phyloP scores from a whole-genome alignment of 345 rosid species.

The Lepidium africanum region DNA sequence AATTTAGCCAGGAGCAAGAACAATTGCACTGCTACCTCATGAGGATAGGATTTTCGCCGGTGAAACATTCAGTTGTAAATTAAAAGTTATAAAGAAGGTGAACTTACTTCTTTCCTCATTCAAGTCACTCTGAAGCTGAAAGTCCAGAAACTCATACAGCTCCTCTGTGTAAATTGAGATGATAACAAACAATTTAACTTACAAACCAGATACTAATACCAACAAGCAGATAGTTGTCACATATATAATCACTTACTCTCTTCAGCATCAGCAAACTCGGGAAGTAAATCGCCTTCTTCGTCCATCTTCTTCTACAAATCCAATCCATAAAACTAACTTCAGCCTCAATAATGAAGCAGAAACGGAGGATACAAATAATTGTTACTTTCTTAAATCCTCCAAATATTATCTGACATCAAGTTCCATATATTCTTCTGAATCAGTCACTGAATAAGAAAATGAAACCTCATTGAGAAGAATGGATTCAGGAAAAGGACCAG shows the following conservation, averaged over 20 bases:
- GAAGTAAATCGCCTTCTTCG: constrained; percentile 72
- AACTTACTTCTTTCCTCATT: constrained; percentile 62
- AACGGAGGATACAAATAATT: background rate
- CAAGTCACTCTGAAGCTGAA: constrained; percentile 69
- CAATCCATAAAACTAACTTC: background rate
- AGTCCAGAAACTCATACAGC: constrained; percentile 68
- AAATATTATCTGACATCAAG: too few relatives aligned
- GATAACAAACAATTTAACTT: background rate
- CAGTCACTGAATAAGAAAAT: background rate
- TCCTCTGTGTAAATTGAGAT: constrained; percentile 45
- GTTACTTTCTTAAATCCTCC: background rate
- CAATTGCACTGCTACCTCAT: background rate
- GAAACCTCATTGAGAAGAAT: constrained; percentile 72
- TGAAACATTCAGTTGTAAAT: background rate
- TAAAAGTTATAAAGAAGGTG: background rate
- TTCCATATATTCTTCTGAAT: background rate
- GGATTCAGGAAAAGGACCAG: constrained; percentile 84
- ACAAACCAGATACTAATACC: background rate
- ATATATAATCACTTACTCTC: constrained; percentile 42
- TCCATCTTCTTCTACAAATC: constrained; percentile 66
- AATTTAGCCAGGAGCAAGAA: background rate
- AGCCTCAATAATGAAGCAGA: background rate
- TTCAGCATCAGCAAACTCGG: constrained; percentile 84
- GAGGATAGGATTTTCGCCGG: background rate
- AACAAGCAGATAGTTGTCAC: background rate